Percentiles rank a stretch among this genome's conserved stretches.
These are phyloP conservation scores for Aureobasidium sp. DNA, from an alignment of 2,329 filamentous ascomycete genomes.

Conservation along the genomic window DNA sequence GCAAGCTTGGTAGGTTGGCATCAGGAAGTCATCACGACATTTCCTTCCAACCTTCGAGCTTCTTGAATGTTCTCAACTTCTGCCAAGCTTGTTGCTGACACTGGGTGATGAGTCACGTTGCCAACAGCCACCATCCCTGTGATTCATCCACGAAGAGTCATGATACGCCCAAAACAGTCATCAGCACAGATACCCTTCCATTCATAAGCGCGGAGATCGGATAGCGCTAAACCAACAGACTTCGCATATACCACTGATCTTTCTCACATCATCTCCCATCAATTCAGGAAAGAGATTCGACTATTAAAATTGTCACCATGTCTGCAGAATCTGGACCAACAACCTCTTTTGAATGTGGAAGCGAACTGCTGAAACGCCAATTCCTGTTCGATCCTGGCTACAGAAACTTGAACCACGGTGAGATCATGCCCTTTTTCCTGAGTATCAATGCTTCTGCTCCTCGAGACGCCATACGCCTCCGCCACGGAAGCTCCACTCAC, in stretches of 20 bases:
- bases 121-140: neutral
- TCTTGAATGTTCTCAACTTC: neutral
- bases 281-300: neutral
- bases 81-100: neutral
- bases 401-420: slow-evolving; percentile 73
- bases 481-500: neutral
- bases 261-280: neutral
- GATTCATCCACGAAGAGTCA: neutral
- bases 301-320: neutral
- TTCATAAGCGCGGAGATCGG: neutral
- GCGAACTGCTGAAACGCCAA: slow-evolving; percentile 46
- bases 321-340: neutral
- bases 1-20: neutral
- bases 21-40: neutral
- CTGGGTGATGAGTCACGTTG: neutral
- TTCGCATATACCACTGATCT: neutral
- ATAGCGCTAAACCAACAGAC: neutral
- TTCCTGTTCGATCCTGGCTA: slow-evolving; percentile 65
- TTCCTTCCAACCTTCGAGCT: neutral
- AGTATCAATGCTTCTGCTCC: neutral
- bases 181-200: neutral
- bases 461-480: neutral
- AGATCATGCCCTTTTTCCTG: slow-evolving; percentile 16
- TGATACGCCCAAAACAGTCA: neutral
- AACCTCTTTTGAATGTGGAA: slow-evolving; percentile 27